A percentile compares a stretch with the other conserved stretches of the same genome.
Evolutionary conservation across 768 basidiomycete genomes (phyloP).

Genomic region (Chalciporus pseudorubinellus): DNA sequence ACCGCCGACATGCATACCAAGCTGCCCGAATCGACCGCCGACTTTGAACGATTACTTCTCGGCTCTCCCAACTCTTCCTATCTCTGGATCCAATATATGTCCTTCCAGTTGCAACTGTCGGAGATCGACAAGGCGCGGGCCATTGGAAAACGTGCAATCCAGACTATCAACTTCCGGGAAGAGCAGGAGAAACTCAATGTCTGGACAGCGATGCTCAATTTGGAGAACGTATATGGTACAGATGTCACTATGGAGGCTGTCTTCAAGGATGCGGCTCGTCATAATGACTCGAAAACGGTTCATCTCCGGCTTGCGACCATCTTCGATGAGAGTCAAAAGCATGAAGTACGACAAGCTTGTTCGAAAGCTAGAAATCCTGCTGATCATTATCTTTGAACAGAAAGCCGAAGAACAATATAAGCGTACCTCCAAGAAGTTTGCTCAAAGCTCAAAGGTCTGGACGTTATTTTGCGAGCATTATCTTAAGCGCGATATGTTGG

Average conservation of each 20-base stretch:
- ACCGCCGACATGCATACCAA: slow-evolving; percentile 88
- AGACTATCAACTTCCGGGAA: slow-evolving; percentile 91
- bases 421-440: slow-evolving; percentile 90
- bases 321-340: slow-evolving; percentile 79
- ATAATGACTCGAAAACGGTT: slow-evolving; percentile 91
- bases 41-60: slow-evolving; percentile 91
- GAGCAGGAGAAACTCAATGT: slow-evolving; percentile 95
- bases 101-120: slow-evolving; percentile 94
- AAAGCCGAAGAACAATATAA: slow-evolving; percentile 92
- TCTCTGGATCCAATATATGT: slow-evolving; percentile 99
- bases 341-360: slow-evolving; percentile 50
- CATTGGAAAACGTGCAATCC: slow-evolving; percentile 79
- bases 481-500: slow-evolving; percentile 66
- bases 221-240: slow-evolving; percentile 92
- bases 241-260: slow-evolving; percentile 72
- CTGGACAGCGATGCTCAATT: slow-evolving; percentile 93
- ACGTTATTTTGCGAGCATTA: slow-evolving; percentile 83
- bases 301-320: slow-evolving; percentile 83
- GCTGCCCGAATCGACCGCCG: slow-evolving; percentile 85
- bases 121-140: slow-evolving; percentile 94
- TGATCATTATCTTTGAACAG: slow-evolving; percentile 38
- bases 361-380: neutral
- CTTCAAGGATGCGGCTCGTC: slow-evolving; percentile 86
- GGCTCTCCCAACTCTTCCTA: slow-evolving; percentile 97
- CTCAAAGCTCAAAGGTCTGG: slow-evolving; percentile 93